Conservation (phyloP, 768 basidiomycete species). For the Tricholoma bakamatsutake region DNA sequence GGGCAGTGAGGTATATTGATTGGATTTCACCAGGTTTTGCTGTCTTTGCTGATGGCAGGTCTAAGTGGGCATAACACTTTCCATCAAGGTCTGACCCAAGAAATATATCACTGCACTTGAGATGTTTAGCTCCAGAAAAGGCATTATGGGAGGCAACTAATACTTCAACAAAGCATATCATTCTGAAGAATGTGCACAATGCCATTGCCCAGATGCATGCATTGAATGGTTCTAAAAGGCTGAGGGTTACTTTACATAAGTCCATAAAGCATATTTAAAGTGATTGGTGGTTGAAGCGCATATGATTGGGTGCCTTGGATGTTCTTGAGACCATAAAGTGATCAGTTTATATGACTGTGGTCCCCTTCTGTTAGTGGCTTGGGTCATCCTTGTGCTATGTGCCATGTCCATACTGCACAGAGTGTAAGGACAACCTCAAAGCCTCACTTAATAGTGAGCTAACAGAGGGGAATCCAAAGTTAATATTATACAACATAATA, state of each 20-base stretch:
- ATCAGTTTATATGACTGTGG: conserved; percentile 4
- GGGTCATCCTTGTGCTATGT: conserved; percentile 9
- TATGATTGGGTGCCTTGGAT: conserved; percentile 1
- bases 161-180: too few relatives aligned
- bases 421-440: too few relatives aligned
- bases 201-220: too few relatives aligned
- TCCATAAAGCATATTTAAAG: conserved; percentile 3
- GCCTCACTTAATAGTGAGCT: too few relatives aligned
- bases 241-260: neutral
- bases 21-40: neutral
- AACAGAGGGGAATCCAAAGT: too few relatives aligned
- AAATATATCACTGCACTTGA: conserved; percentile 16
- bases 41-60: neutral
- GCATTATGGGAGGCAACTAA: too few relatives aligned
- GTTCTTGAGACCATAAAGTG: conserved; percentile 4
- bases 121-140: conserved; percentile 11
- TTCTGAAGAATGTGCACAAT: too few relatives aligned
- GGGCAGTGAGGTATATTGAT: conserved; percentile 17
- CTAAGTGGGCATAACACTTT: conserved; percentile 16
- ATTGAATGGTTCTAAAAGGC: too few relatives aligned
- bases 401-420: neutral
- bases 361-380: conserved; percentile 1
- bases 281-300: conserved; percentile 6
- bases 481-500: too few relatives aligned
- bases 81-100: conserved; percentile 20